Conservation (phyloP, 2,329 filamentous ascomycete species). For the Parastagonospora avenae region DNA sequence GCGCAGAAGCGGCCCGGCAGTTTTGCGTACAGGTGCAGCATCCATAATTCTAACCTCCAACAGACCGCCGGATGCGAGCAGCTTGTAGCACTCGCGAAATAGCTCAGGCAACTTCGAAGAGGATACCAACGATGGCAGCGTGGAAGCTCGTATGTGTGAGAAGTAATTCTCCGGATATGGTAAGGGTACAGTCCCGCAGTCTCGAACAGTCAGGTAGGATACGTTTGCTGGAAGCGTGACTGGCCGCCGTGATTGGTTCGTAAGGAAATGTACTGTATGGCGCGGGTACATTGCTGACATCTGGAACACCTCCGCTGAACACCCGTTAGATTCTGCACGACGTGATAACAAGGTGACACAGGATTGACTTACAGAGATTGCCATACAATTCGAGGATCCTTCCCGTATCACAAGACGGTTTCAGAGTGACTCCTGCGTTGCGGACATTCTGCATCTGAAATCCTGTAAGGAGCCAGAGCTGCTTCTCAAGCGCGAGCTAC, state of each 20-base stretch:
- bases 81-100: slow-evolving; percentile 62
- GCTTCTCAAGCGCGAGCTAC: slow-evolving; percentile 57
- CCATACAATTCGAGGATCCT: slow-evolving; percentile 48
- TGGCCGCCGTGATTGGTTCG: slow-evolving; percentile 37
- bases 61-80: slow-evolving; percentile 60
- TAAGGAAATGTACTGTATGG: slow-evolving; percentile 45
- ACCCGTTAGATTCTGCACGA: slow-evolving; percentile 35
- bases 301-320: slow-evolving; percentile 52
- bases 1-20: slow-evolving; percentile 62
- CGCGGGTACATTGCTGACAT: slow-evolving; percentile 49
- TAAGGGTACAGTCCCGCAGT: slow-evolving; percentile 54
- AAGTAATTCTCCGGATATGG: slow-evolving; percentile 49
- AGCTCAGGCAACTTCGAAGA: slow-evolving; percentile 62
- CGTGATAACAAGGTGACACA: slow-evolving; percentile 19
- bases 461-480: slow-evolving; percentile 66
- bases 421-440: slow-evolving; percentile 25
- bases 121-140: slow-evolving; percentile 62
- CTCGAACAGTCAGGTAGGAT: slow-evolving; percentile 34
- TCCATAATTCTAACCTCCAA: slow-evolving; percentile 68
- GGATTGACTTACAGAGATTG: slow-evolving; percentile 43
- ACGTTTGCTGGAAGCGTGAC: slow-evolving; percentile 43
- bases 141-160: slow-evolving; percentile 51
- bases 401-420: slow-evolving; percentile 36
- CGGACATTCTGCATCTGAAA: slow-evolving; percentile 50
- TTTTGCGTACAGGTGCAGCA: slow-evolving; percentile 61